Base-by-base conservation (phyloP, 2,329 filamentous ascomycete genomes). In the Talaromyces sp. region DNA sequence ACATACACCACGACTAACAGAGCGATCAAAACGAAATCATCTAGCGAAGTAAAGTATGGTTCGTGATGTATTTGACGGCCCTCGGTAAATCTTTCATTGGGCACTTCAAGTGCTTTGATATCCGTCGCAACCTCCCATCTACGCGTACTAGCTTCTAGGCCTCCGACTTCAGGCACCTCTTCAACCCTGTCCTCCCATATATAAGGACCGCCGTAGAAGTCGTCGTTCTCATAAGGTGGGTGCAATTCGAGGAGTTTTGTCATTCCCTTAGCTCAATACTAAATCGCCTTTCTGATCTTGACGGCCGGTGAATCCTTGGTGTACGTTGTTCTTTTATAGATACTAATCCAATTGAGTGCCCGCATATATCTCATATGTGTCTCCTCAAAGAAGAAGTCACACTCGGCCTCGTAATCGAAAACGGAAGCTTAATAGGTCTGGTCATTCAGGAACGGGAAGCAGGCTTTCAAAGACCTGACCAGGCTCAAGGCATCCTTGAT, bases 251-350 rank as follows among this genome's bases (percentile, higher is more conserved):
- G 35, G 8, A 65, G 25, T 35, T 65, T 43, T 15, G 11, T 35
- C 8, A 62, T 25, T 19, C 17, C 1, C 39, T 61, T 11, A 15
- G 19, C 31, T 27, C 62, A 19, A 25, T 63, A 62, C 68, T 65
- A 63, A 64, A 63, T 66, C 62, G 66, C 62, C 61, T 68, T 67
- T 68, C 68, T 66, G 66, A 68, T 64, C 61, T 67, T 43, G 63
- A 70, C 61, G 33, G 58, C 67, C 67, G 71, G 71, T 70, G 70
- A 37, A 19, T 45, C 67, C 69, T 71, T 68, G 64, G 69, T 68
- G 69, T 72, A 49, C 57, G 43, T 43, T 50, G 35, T 65, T 15
- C 22, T 56, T 47, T 57, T 37, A 35, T 62, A 65, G 35, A 65
- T 58, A 19, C 22, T 39, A 13, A 57, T 39, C 63, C 65, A 68